These are phyloP conservation scores for Solanum peruvianum DNA, from an alignment of 257 asterid species.

Conservation along the genomic window DNA sequence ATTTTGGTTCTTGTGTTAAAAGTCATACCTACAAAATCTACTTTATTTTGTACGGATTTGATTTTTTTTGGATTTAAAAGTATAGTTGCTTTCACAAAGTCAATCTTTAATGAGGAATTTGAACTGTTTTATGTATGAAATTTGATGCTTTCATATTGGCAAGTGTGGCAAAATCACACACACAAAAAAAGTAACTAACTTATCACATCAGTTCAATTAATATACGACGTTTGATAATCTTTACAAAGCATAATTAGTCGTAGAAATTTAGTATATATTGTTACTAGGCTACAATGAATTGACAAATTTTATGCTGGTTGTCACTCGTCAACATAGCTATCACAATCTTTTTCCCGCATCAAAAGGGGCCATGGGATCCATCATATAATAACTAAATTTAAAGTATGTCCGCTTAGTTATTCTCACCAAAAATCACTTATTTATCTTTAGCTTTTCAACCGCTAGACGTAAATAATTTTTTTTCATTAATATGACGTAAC, in stretches of 20 bases:
- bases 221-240: neutral
- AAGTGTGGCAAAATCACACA: neutral
- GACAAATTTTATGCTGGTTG: neutral
- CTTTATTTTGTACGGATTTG: neutral
- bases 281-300: neutral
- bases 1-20: neutral
- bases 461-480: neutral
- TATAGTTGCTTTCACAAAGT: neutral
- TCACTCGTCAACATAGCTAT: rapidly evolving
- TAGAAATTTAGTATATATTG: neutral
- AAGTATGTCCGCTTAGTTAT: neutral
- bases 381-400: neutral
- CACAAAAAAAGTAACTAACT: neutral
- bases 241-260: neutral
- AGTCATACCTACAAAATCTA: neutral
- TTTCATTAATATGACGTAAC: neutral
- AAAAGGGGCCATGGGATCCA: neutral
- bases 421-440: neutral
- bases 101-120: neutral
- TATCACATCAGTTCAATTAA: neutral
- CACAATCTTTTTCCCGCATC: neutral
- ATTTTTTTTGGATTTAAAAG: neutral
- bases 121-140: neutral
- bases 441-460: neutral
- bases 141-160: neutral